phyloP scores from a whole-genome alignment of 306 rosid genomes.

The Prunus campanulata region DNA sequence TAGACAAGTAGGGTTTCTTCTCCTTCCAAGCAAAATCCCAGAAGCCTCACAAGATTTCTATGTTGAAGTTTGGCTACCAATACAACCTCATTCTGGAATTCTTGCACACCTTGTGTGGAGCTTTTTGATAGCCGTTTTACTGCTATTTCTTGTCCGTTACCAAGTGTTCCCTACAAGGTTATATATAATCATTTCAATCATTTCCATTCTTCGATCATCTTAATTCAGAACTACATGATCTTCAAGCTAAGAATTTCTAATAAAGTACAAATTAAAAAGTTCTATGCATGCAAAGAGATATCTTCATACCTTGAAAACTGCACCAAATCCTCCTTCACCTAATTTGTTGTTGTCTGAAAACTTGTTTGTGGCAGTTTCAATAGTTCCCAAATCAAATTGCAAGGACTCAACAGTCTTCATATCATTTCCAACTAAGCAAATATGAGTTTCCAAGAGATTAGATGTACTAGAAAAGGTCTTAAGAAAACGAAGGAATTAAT shows the following conservation, averaged over 20 bases:
- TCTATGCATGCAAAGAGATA: background rate
- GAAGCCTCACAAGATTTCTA: slow-evolving; percentile 51
- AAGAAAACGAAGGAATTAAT: background rate
- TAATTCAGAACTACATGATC: too few species aligned
- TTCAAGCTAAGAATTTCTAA: too few species aligned
- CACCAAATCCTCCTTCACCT: slow-evolving; percentile 65
- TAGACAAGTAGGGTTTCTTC: slow-evolving; percentile 50
- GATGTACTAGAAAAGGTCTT: background rate
- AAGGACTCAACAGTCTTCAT: slow-evolving; percentile 30
- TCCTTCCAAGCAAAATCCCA: slow-evolving; percentile 59
- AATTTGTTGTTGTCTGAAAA: slow-evolving; percentile 34
- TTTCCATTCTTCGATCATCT: background rate
- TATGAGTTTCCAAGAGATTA: background rate
- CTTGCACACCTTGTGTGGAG: slow-evolving; percentile 53
- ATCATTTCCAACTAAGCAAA: background rate
- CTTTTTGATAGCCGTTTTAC: slow-evolving; percentile 47
- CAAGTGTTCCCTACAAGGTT: slow-evolving; percentile 44
- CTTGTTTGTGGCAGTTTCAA: slow-evolving; percentile 42
- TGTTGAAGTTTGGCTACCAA: slow-evolving; percentile 64
- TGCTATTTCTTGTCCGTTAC: slow-evolving; percentile 51
- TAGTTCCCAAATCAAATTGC: slow-evolving; percentile 35
- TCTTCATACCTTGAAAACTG: slow-evolving; percentile 45
- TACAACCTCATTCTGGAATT: slow-evolving; percentile 59
- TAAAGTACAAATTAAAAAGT: too few species aligned
- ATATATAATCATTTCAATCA: background rate